Base-by-base conservation (phyloP, 345 rosid species). In the Syzygium grande region DNA sequence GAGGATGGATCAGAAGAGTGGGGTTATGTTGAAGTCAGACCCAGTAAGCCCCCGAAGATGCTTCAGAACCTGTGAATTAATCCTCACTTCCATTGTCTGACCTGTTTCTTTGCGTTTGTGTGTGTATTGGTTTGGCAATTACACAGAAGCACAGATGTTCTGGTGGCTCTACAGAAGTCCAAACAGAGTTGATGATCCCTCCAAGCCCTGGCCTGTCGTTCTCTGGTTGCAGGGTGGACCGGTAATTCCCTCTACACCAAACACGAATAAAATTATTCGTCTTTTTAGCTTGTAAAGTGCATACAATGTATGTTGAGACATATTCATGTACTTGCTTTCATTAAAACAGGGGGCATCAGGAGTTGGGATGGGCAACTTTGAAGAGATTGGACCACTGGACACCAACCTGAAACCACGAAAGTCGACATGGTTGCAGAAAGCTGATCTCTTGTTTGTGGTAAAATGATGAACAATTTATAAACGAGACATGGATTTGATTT, bases 201-300 rank as follows among this genome's bases (percentile, higher is more conserved):
- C 96, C 46, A 97, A 94, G 88, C 99, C 99, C 88, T 97, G 99
- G 99, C 99, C 99, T 54, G 90, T 92, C 88, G 90, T 97, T 91
- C 96, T 97, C 80, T 97, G 99, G 99, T 88, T 97, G 89, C 99
- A 97, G 90, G 99, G 99, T 85, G 99, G 99, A 89, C 99, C 99
- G 86, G 99, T 96, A 85, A 93, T 97, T 91, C 30, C 38, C 84
- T 51, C 46, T 34, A 21, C 80, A 16, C 73, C 23, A 46, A 38
- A 15, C 51, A 9, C 49, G 80, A 73, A 38, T 17, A 11, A 9
- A 34, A 17, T 34, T 61, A 21, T 41, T 25, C 14, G 11, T 51
- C 53, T 30, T 19, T 29, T 49, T 52, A 49, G 83, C 27, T 51
- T 49, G 51, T 49, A 5, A 9, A 49, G 52, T 34, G 49, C 52